Base-by-base conservation (phyloP, 2,329 filamentous ascomycete species). In the Ceratocystis eucalypticola region DNA sequence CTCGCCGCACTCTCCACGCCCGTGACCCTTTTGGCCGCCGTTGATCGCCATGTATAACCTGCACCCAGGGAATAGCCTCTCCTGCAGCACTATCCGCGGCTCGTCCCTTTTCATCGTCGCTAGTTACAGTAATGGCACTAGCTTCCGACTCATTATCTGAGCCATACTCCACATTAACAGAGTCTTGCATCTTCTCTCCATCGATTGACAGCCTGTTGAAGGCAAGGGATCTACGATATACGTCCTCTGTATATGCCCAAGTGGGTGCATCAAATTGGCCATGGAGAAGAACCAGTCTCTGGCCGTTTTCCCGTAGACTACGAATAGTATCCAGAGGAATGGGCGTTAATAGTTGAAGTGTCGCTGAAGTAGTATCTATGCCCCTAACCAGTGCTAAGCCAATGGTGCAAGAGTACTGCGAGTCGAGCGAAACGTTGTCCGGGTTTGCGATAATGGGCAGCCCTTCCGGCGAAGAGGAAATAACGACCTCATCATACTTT, bases 351-450 rank as follows among this genome's bases (percentile, higher is more conserved):
- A 93, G 71, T 67, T 91, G 85, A 2, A 93, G 74, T 5, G 78
- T 73, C 2, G 79, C 76, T 0, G 75, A 78, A 25, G 74, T 72
- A 0, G 75, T 71, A 71, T 92, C 86, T 67, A 92, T 84, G 3
- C 85, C 87, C 1, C 88, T 82, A n/a, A 94, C 74, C 7, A 93
- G 77, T 0, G 82, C 87, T 1, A 89, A 76, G 1, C 87, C 88
- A 3, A 90, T 74, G 15, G 82, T 79, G 25, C 77, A 77, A 0
- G 84, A 87, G 71, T 81, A 77, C 33, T 73, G 74, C 0, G 88
- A 87, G 69, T 88, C 78, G 0, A 89, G 79, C 0, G 80, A 78
- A 1, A 78, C 76, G n/a, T 80, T 78, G 28, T 78, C 75, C 1
- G 78, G 72, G 22, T 84, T 82, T 17, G 80, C 75, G 66, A 91